phyloP scores from a whole-genome alignment of 2,329 filamentous ascomycete genomes.

The Cordyceps militaris region DNA sequence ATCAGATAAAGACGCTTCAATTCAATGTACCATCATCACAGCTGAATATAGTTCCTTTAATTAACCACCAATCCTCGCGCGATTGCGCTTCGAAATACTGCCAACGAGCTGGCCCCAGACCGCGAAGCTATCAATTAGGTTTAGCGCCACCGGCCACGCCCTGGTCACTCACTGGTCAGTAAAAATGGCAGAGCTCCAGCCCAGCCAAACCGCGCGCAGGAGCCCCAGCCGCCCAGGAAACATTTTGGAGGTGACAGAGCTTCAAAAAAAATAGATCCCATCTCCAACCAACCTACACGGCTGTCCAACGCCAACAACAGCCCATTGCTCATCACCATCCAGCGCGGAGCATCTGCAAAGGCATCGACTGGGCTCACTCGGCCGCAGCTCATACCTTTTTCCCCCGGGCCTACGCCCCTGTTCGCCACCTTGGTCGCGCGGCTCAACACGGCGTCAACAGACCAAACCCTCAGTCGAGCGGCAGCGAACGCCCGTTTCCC shows the following conservation, averaged over 20 bases:
- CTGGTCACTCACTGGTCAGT: too few species aligned
- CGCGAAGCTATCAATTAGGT: slow-evolving; percentile 2
- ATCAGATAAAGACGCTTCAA: not conserved
- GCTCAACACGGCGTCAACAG: not conserved
- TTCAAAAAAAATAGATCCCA: slow-evolving; percentile 10
- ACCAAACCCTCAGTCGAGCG: not conserved
- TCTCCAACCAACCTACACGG: slow-evolving; percentile 10
- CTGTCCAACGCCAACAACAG: slow-evolving; percentile 1
- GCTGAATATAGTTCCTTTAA: not conserved
- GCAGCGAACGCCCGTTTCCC: not conserved
- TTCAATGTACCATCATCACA: not conserved
- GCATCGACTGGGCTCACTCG: not conserved
- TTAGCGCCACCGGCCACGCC: slow-evolving; percentile 4
- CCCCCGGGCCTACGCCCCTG: not conserved
- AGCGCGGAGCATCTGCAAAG: not conserved
- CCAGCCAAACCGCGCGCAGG: not conserved
- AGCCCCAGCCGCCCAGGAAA: slow-evolving; percentile 4
- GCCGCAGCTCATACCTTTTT: not conserved
- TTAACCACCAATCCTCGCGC: too few species aligned
- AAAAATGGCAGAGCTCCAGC: slow-evolving; percentile 13
- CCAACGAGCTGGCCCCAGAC: not conserved
- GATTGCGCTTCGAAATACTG: not conserved
- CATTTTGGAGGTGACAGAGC: slow-evolving; percentile 6
- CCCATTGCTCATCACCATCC: slow-evolving; percentile 9
- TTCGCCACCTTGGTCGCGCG: not conserved